Percentiles rank a stretch among this genome's conserved stretches.
Evolutionary conservation across 805 yeast genomes (phyloP).

Genomic region (Metschnikowia continentalis): DNA sequence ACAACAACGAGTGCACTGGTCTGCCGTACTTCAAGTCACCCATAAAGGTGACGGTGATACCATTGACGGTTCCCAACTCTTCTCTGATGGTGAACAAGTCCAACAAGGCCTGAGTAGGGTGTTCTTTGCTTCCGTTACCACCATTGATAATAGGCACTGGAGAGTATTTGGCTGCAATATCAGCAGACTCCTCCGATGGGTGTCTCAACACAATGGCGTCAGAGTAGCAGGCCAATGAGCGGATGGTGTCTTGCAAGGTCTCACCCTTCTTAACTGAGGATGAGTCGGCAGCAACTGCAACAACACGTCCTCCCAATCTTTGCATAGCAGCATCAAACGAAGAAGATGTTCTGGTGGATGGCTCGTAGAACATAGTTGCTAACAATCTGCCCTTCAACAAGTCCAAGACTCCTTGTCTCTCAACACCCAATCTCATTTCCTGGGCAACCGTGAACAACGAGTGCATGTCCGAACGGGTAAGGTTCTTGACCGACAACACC

Average conservation of each 20-base stretch:
- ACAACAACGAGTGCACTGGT: slow-evolving; percentile 95
- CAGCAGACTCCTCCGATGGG: slow-evolving; percentile 88
- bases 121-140: slow-evolving; percentile 97
- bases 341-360: slow-evolving; percentile 94
- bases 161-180: slow-evolving; percentile 91
- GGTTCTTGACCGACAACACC: slow-evolving; percentile 82
- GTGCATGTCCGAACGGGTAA: slow-evolving; percentile 85
- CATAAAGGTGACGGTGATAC: slow-evolving; percentile 96
- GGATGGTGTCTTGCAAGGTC: slow-evolving; percentile 92
- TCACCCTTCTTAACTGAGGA: slow-evolving; percentile 99
- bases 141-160: slow-evolving; percentile 97
- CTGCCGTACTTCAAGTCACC: slow-evolving; percentile 98
- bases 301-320: slow-evolving; percentile 96
- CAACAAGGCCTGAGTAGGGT: slow-evolving; percentile 97
- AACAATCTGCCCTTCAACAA: slow-evolving; percentile 84
- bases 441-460: slow-evolving; percentile 94
- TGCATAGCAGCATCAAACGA: slow-evolving; percentile 99
- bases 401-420: slow-evolving; percentile 92
- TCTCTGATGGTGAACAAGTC: slow-evolving; percentile 98
- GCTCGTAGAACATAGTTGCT: slow-evolving; percentile 96
- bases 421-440: slow-evolving; percentile 95
- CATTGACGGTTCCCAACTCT: slow-evolving; percentile 97
- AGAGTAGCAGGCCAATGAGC: slow-evolving; percentile 91
- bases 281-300: slow-evolving; percentile 75
- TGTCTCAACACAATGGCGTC: slow-evolving; percentile 98